Conservation (phyloP, 495 filamentous ascomycete genomes). For the Aspergillus biplanus region DNA sequence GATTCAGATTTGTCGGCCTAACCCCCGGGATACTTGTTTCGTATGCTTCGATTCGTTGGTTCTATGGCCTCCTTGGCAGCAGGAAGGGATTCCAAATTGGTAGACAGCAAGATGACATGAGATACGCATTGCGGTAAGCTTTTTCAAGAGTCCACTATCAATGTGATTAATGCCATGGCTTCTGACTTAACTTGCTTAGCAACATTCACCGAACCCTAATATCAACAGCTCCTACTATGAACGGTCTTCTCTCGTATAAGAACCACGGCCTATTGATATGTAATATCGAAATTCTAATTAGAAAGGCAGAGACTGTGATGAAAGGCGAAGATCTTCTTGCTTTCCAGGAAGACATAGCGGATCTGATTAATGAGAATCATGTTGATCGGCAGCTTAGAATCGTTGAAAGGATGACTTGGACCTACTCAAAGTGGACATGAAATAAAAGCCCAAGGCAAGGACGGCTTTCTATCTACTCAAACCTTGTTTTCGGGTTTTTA, state of each 20-base stretch:
- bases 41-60: conserved; percentile 72
- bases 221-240: conserved; percentile 61
- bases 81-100: conserved; percentile 65
- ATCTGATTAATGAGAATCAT: conserved; percentile 75
- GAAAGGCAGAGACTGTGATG: conserved; percentile 63
- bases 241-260: conserved; percentile 78
- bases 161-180: neutral
- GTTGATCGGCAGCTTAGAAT: conserved; percentile 74
- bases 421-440: conserved; percentile 76
- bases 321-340: conserved; percentile 74
- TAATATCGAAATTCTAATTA: conserved; percentile 79
- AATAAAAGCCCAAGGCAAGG: neutral
- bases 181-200: conserved; percentile 32
- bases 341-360: conserved; percentile 82
- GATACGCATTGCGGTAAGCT: conserved; percentile 70
- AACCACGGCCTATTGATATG: conserved; percentile 89
- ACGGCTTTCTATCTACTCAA: neutral
- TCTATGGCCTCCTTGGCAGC: conserved; percentile 66
- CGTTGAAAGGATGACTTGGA: conserved; percentile 82
- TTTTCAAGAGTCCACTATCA: too few relatives aligned
- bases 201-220: conserved; percentile 84
- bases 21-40: conserved; percentile 88
- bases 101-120: conserved; percentile 62
- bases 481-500: too few relatives aligned
- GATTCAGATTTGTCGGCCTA: conserved; percentile 76